Evolutionary conservation across 306 rosid genomes (phyloP).

Genomic region (Begonia loranthoides): DNA sequence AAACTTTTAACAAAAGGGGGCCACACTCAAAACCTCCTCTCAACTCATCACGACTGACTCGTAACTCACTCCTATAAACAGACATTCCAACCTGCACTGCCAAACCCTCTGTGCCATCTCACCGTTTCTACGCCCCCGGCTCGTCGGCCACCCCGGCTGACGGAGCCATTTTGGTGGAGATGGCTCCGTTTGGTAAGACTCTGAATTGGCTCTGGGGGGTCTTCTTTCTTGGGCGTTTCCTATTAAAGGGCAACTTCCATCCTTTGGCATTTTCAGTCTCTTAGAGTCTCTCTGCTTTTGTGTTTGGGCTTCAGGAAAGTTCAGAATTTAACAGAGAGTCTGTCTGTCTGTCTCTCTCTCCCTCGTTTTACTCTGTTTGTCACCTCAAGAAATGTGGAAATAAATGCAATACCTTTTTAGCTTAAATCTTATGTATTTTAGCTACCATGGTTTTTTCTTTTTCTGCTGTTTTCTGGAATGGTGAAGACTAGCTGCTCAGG

Average conservation of each 20-base stretch:
- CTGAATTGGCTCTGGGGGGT: neutral
- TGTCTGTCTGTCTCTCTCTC: neutral
- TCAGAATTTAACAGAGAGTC: slow-evolving; percentile 6
- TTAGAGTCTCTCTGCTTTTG: slow-evolving; percentile 15
- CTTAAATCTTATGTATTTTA: too few species aligned
- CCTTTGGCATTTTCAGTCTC: slow-evolving; percentile 75
- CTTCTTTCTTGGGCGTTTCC: slow-evolving; percentile 14
- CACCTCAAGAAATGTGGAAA: neutral
- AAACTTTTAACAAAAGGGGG: slow-evolving; percentile 28
- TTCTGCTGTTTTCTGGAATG: too few species aligned
- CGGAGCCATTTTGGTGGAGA: slow-evolving; percentile 7
- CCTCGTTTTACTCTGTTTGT: slow-evolving; percentile 6
- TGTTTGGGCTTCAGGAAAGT: slow-evolving; percentile 16
- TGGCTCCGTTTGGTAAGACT: neutral
- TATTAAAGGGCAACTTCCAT: slow-evolving; percentile 84
- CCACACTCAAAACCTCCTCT: slow-evolving; percentile 23
- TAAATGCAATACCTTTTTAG: neutral
- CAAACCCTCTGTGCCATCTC: slow-evolving; percentile 35
- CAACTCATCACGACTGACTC: slow-evolving; percentile 47
- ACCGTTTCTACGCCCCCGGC: slow-evolving; percentile 13
- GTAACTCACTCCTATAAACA: slow-evolving; percentile 29
- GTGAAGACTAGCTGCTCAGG: too few species aligned
- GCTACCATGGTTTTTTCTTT: too few species aligned
- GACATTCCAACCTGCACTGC: slow-evolving; percentile 23
- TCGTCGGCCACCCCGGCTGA: slow-evolving; percentile 19